Conservation (phyloP, 805 yeast species). For the Pichia kluyveri region DNA sequence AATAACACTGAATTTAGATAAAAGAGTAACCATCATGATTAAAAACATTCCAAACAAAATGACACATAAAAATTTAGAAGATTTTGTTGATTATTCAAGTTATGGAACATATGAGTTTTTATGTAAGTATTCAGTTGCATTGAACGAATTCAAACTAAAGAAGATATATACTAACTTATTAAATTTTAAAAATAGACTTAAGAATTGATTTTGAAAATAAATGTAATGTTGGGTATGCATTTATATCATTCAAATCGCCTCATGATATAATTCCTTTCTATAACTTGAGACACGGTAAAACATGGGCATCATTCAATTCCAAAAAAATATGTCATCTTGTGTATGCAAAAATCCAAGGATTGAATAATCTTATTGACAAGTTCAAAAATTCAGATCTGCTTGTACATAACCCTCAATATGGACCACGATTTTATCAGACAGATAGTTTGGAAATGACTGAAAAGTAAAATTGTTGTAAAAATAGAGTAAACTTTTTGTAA, state of each 20-base stretch:
- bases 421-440: slow-evolving; percentile 40
- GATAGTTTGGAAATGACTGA: too few species aligned
- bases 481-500: too few species aligned
- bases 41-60: slow-evolving; percentile 47
- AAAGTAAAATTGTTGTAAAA: slow-evolving; percentile 8
- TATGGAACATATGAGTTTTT: slow-evolving; percentile 29
- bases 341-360: slow-evolving; percentile 45
- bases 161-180: slow-evolving; percentile 4
- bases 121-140: slow-evolving; percentile 21
- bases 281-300: slow-evolving; percentile 35
- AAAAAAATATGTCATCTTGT: slow-evolving; percentile 43
- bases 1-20: slow-evolving; percentile 34
- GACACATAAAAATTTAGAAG: slow-evolving; percentile 35
- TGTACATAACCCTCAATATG: slow-evolving; percentile 34
- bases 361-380: slow-evolving; percentile 33
- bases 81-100: slow-evolving; percentile 37
- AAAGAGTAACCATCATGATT: slow-evolving; percentile 42
- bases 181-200: slow-evolving; percentile 22
- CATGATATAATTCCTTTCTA: slow-evolving; percentile 37
- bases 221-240: slow-evolving; percentile 51
- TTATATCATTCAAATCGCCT: slow-evolving; percentile 39
- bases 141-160: too few species aligned
- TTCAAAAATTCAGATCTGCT: slow-evolving; percentile 43
- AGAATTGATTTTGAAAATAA: slow-evolving; percentile 43
- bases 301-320: slow-evolving; percentile 39